Conservation (phyloP, 441 rosid genomes). For the Euphorbia corollata region DNA sequence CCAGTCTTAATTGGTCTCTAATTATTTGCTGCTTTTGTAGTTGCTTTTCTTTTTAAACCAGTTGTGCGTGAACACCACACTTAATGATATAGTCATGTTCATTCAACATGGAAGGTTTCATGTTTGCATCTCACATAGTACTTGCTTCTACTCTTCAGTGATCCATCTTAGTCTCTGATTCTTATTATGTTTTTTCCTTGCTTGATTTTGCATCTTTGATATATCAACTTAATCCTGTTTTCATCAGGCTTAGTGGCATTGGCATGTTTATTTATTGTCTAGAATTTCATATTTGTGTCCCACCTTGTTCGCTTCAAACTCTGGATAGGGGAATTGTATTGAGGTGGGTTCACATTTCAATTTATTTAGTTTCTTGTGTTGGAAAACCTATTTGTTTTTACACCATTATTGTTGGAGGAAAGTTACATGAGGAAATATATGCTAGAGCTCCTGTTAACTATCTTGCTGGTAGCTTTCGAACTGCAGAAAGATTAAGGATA, state of each 20-base stretch:
- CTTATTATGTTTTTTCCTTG: neutral
- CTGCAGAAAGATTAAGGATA: neutral
- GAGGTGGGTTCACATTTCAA: neutral
- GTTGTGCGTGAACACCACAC: neutral
- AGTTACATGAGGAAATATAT: neutral
- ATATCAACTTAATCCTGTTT: neutral
- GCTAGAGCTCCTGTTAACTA: neutral
- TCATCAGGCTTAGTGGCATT: neutral
- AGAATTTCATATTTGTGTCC: neutral
- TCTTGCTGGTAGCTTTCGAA: neutral
- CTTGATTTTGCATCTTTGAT: neutral
- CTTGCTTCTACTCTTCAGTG: neutral
- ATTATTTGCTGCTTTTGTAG: neutral
- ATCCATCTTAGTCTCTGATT: neutral
- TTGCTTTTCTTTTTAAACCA: neutral
- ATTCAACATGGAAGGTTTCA: neutral
- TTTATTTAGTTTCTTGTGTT: neutral
- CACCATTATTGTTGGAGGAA: neutral
- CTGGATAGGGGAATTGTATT: neutral
- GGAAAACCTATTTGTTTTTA: neutral
- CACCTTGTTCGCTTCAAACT: neutral
- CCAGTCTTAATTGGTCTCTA: neutral
- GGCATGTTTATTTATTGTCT: neutral
- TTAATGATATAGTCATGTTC: neutral
- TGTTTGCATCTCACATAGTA: neutral